Percentiles rank a stretch among this genome's conserved stretches.
These are phyloP conservation scores for Camellia granthamiana DNA, from an alignment of 148 eudicot genomes.

Conservation along the genomic window DNA sequence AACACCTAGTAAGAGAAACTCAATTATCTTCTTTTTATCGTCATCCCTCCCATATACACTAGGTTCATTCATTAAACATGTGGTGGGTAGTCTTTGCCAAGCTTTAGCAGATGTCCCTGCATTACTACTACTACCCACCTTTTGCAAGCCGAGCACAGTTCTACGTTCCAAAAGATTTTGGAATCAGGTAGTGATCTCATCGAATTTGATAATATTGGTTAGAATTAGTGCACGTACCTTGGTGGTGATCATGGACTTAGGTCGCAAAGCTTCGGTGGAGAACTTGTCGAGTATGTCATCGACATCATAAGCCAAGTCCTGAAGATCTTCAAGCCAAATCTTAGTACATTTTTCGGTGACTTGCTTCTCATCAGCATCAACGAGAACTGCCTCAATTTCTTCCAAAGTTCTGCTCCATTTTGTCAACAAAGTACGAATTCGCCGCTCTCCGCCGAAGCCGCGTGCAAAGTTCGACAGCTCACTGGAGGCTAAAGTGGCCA, in stretches of 20 bases:
- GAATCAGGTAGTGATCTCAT: conserved; percentile 12
- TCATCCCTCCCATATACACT: conserved; percentile 8
- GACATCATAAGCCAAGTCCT: conserved; percentile 26
- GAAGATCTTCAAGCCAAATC: conserved; percentile 24
- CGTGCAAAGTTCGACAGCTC: not conserved
- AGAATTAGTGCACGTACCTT: not conserved
- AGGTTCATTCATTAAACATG: conserved; percentile 5
- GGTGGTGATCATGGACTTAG: not conserved
- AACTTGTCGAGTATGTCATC: conserved; percentile 35
- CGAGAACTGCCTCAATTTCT: conserved; percentile 21
- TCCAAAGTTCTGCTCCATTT: conserved; percentile 8
- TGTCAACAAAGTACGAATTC: not conserved
- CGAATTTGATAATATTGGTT: not conserved
- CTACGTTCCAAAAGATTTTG: conserved; percentile 7
- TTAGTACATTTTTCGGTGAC: not conserved
- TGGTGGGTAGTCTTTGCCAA: not conserved
- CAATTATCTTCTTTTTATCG: not conserved
- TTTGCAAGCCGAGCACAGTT: conserved; percentile 5
- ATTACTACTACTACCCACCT: no score
- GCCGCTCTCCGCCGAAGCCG: not conserved
- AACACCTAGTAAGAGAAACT: not conserved
- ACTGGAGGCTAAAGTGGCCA: no score
- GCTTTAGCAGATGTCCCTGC: not conserved
- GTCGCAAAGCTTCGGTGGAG: conserved; percentile 13
- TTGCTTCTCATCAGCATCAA: conserved; percentile 38